phyloP scores from a whole-genome alignment of 2,329 filamentous ascomycete genomes.

The Aspergillaceae sp. region DNA sequence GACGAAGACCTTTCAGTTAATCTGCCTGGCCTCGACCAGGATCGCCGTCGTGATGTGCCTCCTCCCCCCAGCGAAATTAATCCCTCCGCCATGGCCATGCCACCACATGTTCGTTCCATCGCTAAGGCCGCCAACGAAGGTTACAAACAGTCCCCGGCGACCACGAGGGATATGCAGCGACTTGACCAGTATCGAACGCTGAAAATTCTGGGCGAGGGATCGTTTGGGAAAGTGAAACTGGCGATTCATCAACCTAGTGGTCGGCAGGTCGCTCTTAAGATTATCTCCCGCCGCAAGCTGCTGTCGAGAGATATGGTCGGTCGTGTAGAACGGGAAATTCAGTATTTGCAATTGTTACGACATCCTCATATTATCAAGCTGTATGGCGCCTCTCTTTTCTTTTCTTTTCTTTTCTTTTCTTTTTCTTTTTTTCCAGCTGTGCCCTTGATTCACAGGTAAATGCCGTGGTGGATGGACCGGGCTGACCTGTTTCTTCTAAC shows the following conservation, averaged over 20 bases:
- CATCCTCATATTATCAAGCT: slow-evolving; percentile 99
- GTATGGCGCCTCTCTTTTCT: slow-evolving; percentile 43
- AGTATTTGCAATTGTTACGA: slow-evolving; percentile 88
- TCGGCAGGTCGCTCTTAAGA: slow-evolving; percentile 95
- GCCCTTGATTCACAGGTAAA: neutral
- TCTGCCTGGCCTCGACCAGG: slow-evolving; percentile 35
- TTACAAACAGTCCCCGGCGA: slow-evolving; percentile 36
- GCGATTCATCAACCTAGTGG: slow-evolving; percentile 85
- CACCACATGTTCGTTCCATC: slow-evolving; percentile 26
- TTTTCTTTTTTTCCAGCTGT: no score
- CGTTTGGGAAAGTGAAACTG: slow-evolving; percentile 97
- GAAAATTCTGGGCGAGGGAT: slow-evolving; percentile 87
- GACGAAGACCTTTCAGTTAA: slow-evolving; percentile 78
- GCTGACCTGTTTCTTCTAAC: slow-evolving; percentile 11
- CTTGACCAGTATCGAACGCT: slow-evolving; percentile 88
- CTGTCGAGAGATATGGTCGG: slow-evolving; percentile 97
- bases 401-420: neutral
- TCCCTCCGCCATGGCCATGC: slow-evolving; percentile 31
- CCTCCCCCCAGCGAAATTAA: slow-evolving; percentile 15
- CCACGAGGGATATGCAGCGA: slow-evolving; percentile 61
- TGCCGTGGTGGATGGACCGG: neutral
- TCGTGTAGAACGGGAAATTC: slow-evolving; percentile 93
- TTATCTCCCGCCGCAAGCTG: slow-evolving; percentile 91
- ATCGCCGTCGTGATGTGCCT: slow-evolving; percentile 19
- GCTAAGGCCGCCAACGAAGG: slow-evolving; percentile 17